A percentile compares a stretch with the other conserved stretches of the same genome.
phyloP scores from a whole-genome alignment of 495 filamentous ascomycete species.

The Polyplosphaeria fusca region DNA sequence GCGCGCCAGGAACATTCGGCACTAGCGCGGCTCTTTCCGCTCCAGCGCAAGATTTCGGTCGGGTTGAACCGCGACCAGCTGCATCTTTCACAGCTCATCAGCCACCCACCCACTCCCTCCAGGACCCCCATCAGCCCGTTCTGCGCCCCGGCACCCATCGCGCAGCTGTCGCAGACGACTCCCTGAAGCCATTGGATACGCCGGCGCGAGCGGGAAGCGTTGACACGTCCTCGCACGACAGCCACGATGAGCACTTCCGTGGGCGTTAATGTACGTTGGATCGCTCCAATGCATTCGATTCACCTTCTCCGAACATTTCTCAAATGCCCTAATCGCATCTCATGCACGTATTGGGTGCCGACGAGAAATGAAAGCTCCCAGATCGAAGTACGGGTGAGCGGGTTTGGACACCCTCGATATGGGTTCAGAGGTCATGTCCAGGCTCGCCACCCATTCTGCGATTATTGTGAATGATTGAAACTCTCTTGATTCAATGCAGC shows the following conservation, averaged over 20 bases:
- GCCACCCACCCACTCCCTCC: constrained; percentile 21
- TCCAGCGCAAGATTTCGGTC: constrained; percentile 24
- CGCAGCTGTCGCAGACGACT: constrained; percentile 3
- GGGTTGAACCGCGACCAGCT: constrained; percentile 29
- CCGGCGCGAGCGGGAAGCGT: not conserved
- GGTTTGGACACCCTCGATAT: too few relatives aligned
- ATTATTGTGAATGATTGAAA: too few relatives aligned
- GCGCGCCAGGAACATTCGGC: not conserved
- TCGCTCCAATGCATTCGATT: not conserved
- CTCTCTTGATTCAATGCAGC: too few relatives aligned
- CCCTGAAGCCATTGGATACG: constrained; percentile 22
- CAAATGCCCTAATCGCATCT: constrained; percentile 2
- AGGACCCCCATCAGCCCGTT: constrained; percentile 36
- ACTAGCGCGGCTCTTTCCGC: too few relatives aligned
- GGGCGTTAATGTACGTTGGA: constrained; percentile 60
- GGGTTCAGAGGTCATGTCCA: too few relatives aligned
- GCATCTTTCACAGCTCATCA: constrained; percentile 33
- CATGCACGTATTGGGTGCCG: too few relatives aligned
- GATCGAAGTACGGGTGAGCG: too few relatives aligned
- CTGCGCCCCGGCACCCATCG: constrained; percentile 1
- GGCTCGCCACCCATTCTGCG: too few relatives aligned
- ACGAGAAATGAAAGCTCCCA: too few relatives aligned
- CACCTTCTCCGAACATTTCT: too few relatives aligned
- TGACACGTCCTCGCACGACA: not conserved
- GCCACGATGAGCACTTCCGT: constrained; percentile 53